Evolutionary conservation across 768 basidiomycete species (phyloP), one percentile per base, ranked within the genome.

Genomic region (Agrocybe pediades): DNA sequence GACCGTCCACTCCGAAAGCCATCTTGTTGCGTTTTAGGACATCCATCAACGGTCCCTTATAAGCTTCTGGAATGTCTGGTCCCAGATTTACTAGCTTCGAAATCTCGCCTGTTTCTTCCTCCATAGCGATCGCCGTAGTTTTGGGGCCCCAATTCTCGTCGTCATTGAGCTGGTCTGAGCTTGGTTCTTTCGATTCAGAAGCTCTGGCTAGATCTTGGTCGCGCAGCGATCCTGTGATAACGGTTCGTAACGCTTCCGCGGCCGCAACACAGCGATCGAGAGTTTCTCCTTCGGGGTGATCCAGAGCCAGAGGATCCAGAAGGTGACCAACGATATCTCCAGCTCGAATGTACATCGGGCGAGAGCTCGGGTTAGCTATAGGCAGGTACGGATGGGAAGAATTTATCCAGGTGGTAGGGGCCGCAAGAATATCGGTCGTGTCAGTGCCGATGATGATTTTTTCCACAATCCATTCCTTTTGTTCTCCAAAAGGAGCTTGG

Each of bases 261-360:
- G 55, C 45, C 5, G 50, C 44, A 9, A 17, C 33, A 16, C 23
- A 46, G 6, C 24, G 17, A 5, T 16, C 13, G 13, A 36, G 6
- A 15, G 4, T 19, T 7, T 21, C 39, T 2, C 30, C 52, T 7
- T 41, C 9, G 9, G 48, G 51, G 7, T 41, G 46, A 19, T 58
- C 56, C 39, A 53, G 19, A 1, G 41, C 9, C 6, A 5, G 4
- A 25, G 51, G 51, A 16, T 53, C 25, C 3, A 50, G 6, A 1
- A 60, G 36, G 39, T 60, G 42, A 8, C 55, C 55, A 2, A 60
- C 51, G 13, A 59, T 20, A 57, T 58, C 57, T 1, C 57, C 57
- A 5, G 19, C 41, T 15, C 57, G 24, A 3, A 55, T 53, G 43
- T 48, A 55, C 46, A 24, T 27, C 19, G 57, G 54, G 2, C 39